These are phyloP conservation scores for Blumeriella jaapii DNA, from an alignment of 2,329 filamentous ascomycete species.

Conservation along the genomic window DNA sequence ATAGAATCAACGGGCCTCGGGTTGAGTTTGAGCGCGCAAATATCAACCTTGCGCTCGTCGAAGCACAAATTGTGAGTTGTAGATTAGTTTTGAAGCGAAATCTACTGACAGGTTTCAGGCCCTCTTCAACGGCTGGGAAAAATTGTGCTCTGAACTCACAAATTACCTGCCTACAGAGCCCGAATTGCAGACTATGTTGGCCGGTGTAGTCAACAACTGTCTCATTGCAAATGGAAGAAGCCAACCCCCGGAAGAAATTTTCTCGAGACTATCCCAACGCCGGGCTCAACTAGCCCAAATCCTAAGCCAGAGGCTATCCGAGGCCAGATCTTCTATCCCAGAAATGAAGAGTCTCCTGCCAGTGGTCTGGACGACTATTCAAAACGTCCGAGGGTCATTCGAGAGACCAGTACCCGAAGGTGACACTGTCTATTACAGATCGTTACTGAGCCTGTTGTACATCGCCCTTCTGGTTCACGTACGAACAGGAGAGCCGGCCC, in stretches of 20 bases:
- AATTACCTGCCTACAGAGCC: constrained; percentile 31
- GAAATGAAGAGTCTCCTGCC: constrained; percentile 43
- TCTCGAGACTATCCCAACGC: constrained; percentile 62
- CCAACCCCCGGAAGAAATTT: constrained; percentile 69
- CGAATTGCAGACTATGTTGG: constrained; percentile 23
- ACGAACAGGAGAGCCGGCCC: constrained; percentile 22
- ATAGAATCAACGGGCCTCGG: constrained; percentile 59
- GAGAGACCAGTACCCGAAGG: constrained; percentile 44
- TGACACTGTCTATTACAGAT: constrained; percentile 64
- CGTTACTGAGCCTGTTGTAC: constrained; percentile 74
- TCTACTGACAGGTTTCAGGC: constrained; percentile 37
- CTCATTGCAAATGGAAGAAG: constrained; percentile 64
- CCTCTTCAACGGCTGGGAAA: constrained; percentile 82
- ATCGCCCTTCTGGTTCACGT: constrained; percentile 60
- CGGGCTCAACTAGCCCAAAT: constrained; percentile 74
- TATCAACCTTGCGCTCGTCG: constrained; percentile 79
- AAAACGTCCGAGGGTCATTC: constrained; percentile 42
- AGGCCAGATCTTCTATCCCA: constrained; percentile 35
- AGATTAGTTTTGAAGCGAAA: not conserved
- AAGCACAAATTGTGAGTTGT: constrained; percentile 70
- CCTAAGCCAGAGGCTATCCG: constrained; percentile 68
- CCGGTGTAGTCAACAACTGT: constrained; percentile 66
- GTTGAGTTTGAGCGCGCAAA: constrained; percentile 81
- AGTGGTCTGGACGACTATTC: constrained; percentile 49
- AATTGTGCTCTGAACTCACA: constrained; percentile 73